Evolutionary conservation across 192 early-diverging fungal genomes (phyloP).

Genomic region (Backusella tarrabulga): DNA sequence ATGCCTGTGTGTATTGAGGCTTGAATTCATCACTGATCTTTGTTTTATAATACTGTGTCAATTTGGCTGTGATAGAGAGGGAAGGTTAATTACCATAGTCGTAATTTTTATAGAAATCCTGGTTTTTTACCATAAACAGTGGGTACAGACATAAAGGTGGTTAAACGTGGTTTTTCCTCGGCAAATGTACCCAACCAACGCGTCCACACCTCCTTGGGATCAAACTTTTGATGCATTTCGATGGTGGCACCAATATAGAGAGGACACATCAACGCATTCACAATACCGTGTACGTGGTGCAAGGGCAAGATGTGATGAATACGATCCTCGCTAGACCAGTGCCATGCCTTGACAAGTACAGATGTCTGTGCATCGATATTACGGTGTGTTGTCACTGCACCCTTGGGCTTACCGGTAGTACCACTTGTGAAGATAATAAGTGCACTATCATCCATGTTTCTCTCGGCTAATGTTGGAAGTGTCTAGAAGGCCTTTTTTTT

Average conservation of each 20-base stretch:
- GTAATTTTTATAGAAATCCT: too few relatives aligned
- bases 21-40: slow-evolving; percentile 40
- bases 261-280: slow-evolving; percentile 68
- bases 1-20: slow-evolving; percentile 41
- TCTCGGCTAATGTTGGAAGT: slow-evolving; percentile 18
- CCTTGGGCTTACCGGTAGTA: slow-evolving; percentile 77
- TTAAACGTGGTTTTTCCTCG: slow-evolving; percentile 47
- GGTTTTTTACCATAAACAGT: slow-evolving; percentile 67
- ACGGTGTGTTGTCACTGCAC: slow-evolving; percentile 74
- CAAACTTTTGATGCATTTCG: slow-evolving; percentile 75
- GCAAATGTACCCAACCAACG: slow-evolving; percentile 45
- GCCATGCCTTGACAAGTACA: slow-evolving; percentile 70
- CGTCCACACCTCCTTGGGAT: slow-evolving; percentile 62
- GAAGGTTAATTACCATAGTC: not conserved
- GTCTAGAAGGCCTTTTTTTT: not conserved
- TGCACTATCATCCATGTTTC: slow-evolving; percentile 41
- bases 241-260: slow-evolving; percentile 71
- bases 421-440: slow-evolving; percentile 82
- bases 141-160: slow-evolving; percentile 88
- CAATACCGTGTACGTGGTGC: slow-evolving; percentile 80
- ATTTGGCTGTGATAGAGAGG: slow-evolving; percentile 43
- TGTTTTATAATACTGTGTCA: slow-evolving; percentile 55
- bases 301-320: slow-evolving; percentile 81
- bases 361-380: slow-evolving; percentile 65
- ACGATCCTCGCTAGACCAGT: slow-evolving; percentile 60